These are phyloP conservation scores for Kwoniella shivajii DNA, from an alignment of 1,284 basidiomycete genomes.

Conservation along the genomic window DNA sequence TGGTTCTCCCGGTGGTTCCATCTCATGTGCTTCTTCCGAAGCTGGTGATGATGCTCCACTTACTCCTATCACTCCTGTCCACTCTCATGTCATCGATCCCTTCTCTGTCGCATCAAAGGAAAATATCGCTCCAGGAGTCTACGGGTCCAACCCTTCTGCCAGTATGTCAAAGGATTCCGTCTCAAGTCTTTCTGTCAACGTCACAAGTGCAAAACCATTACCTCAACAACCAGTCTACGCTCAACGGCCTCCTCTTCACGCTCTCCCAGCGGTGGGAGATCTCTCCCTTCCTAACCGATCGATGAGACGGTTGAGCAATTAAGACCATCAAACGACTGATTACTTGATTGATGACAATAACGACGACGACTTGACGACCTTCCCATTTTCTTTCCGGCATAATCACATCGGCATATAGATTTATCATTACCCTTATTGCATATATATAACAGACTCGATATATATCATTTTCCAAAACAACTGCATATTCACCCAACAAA, in stretches of 20 bases:
- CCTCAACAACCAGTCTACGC: constrained; percentile 16
- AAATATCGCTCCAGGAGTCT: constrained; percentile 43
- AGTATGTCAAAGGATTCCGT: constrained; percentile 19
- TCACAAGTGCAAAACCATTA: constrained; percentile 10
- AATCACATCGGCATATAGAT: constrained; percentile 2
- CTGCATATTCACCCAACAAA: constrained; percentile 3
- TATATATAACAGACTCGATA: background rate
- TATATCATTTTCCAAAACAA: constrained; percentile 5
- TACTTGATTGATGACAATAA: background rate
- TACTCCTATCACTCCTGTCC: constrained; percentile 52
- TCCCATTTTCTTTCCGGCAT: constrained; percentile 4
- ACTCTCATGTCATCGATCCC: constrained; percentile 34
- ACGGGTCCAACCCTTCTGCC: constrained; percentile 18
- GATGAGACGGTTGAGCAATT: constrained; percentile 45
- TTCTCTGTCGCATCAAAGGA: constrained; percentile 44
- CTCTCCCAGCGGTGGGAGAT: constrained; percentile 28
- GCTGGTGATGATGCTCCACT: constrained; percentile 52
- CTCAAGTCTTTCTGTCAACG: constrained; percentile 13
- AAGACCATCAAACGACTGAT: too few relatives aligned
- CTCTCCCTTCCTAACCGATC: constrained; percentile 26
- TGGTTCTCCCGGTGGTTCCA: constrained; percentile 41
- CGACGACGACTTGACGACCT: background rate
- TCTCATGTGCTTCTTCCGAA: constrained; percentile 50
- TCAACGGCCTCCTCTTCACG: constrained; percentile 31
- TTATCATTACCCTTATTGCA: background rate